Evolutionary conservation across 148 eudicot genomes (phyloP), one percentile per base, ranked within the genome.

Genomic region (Rhododendron griersonianum): DNA sequence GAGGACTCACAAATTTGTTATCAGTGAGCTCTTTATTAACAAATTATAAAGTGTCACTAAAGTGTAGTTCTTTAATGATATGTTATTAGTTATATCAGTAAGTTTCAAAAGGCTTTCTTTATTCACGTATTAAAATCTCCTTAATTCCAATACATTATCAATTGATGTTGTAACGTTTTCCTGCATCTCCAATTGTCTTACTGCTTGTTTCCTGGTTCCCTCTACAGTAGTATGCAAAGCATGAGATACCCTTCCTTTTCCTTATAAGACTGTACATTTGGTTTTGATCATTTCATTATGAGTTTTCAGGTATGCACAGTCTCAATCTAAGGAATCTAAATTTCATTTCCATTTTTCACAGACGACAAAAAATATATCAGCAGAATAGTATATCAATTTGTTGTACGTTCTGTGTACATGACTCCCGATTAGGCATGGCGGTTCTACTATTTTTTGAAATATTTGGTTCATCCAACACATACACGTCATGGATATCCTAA

Each of bases 121-220:
- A 61, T 25, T 82, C 65, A 28, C 37, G 51, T 83, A 65, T 63
- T 63, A 23, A 83, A 83, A 83, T 48, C 75, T 83, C 71, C 84
- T 83, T 61, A 65, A 65, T 83, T 63, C 50, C 76, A 39, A 6
- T 10, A 41, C 16, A 63, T 59, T 63, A 25, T n/a, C 53, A 4
- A 15, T 33, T 8, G 51, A 19, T 41, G 63, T 39, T 59, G 44
- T 53, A 23, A 77, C 51, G 80, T 41, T 77, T 77, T 2, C 8
- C 4, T 65, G 41, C 74, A 11, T 25, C 74, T 82, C 9, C 8
- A 25, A 2, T n/a, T 41, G 53, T 65, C 77, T 1, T 65, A 21
- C 33, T 41, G 44, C 45, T 41, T 82, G 47, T 61, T 61, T 21
- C n/a, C 16, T 14, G 59, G 41, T 69, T 47, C 78, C 57, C 39